phyloP scores from a whole-genome alignment of 2,329 filamentous ascomycete genomes.

The Piedraia hortae region DNA sequence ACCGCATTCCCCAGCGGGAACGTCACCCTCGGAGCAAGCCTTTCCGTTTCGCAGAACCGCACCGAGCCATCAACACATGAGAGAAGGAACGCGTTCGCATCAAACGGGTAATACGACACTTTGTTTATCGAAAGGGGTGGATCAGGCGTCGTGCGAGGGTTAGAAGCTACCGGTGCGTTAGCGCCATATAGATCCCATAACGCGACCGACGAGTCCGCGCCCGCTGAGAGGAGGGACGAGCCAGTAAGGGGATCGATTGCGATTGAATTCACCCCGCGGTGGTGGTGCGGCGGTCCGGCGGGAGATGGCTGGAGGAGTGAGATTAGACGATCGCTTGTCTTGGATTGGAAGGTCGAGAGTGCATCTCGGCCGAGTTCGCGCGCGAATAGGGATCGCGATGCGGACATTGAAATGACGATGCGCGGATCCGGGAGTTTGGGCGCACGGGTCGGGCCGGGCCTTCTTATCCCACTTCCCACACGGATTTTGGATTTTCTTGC shows the following conservation, averaged over 20 bases:
- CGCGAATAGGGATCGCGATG: too few species aligned
- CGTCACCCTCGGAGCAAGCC: conserved; percentile 30
- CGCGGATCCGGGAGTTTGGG: too few species aligned
- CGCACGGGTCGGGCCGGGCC: conserved; percentile 42
- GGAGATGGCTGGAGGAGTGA: too few species aligned
- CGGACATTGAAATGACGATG: too few species aligned
- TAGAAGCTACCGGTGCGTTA: conserved; percentile 7
- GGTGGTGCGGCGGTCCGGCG: too few species aligned
- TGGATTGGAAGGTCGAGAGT: too few species aligned
- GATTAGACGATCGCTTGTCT: too few species aligned
- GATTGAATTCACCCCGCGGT: conserved; percentile 54
- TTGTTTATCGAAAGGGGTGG: conserved; percentile 19
- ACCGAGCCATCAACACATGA: conserved; percentile 53
- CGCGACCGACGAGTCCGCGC: conserved; percentile 57
- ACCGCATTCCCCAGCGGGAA: conserved; percentile 42
- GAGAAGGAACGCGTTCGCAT: conserved; percentile 46
- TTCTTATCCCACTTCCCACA: conserved; percentile 19
- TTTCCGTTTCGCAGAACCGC: conserved; percentile 45
- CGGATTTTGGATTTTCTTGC: conserved; percentile 1
- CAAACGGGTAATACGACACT: conserved; percentile 46
- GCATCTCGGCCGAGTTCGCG: too few species aligned
- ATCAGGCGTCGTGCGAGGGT: conserved; percentile 2
- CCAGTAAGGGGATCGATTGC: too few species aligned
- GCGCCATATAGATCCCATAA: conserved; percentile 59
- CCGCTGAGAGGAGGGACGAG: conserved; percentile 70